Base-by-base conservation (phyloP, 2,329 filamentous ascomycete genomes). In the Mariannaea sp. region DNA sequence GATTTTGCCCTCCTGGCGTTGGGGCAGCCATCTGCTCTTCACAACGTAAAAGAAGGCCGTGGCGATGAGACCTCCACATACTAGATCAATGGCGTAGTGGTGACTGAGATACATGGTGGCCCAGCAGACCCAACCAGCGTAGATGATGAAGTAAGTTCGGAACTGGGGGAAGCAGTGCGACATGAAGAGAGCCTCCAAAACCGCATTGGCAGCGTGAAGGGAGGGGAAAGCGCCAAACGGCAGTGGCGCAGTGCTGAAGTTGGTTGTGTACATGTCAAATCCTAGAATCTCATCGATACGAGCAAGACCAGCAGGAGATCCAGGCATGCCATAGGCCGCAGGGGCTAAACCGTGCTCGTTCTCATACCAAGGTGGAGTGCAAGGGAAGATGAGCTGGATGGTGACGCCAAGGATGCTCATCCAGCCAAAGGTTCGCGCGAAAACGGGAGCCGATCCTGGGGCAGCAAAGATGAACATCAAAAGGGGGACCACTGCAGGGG, bases 21-120 rank as follows among this genome's bases (percentile, higher is more conserved):
- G 85, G 4, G 93, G 92, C 36, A 97, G 75, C 77, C 90, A 96
- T 54, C 86, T 85, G 35, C 87, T 83, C 68, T 90, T 89, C 51
- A 89, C 84, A 56, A 91, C 84, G 75, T 93, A 96, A 79, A 90
- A 97, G 53, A 88, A 85, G 44, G 88, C 78, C 10, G 87, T 87
- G 19, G 91, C 88, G 55, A 91, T 79, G 55, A 96, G 78, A 70
- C 88, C 91, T 62, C 93, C 93, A 29, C 84, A 90, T 20, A 97
- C 90, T 44, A 97, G 80, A 71, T 97, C 93, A 33, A 97, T 89
- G 26, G 92, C 93, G 70, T 97, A 97, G 76, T 97, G 93, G 74
- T 97, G 93, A 67, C 90, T 95, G 46, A 97, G 83, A 70, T 97
- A 97, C 91, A 97, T 96, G 63, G 93, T 97, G 10, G 92, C 89